Conservation (phyloP, 176 grass and related monocot species). For the Ananas comosus region DNA sequence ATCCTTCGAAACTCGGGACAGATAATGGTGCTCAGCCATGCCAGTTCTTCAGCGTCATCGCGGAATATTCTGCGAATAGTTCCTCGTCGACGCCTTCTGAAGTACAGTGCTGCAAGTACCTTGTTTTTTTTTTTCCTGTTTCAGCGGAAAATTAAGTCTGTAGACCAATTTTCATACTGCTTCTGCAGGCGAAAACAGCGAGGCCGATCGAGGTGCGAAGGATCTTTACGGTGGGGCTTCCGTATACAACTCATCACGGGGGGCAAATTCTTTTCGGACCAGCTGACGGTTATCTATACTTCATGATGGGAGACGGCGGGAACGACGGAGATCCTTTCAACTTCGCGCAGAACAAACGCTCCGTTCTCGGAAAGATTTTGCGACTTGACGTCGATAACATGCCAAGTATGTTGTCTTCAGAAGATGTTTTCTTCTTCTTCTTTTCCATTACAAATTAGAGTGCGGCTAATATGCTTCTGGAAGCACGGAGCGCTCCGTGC, state of each 20-base stretch:
- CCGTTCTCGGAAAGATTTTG: constrained; percentile 84
- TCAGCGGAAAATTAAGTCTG: no score
- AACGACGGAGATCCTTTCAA: constrained; percentile 78
- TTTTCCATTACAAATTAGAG: not conserved
- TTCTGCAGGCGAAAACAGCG: constrained; percentile 41
- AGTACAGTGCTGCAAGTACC: constrained; percentile 11
- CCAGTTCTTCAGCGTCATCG: constrained; percentile 60
- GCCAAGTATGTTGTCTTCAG: constrained; percentile 35
- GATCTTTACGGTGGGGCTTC: constrained; percentile 80
- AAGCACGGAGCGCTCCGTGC: no score
- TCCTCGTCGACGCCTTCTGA: constrained; percentile 41
- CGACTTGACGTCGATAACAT: constrained; percentile 48
- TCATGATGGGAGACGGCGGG: constrained; percentile 93
- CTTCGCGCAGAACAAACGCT: constrained; percentile 83
- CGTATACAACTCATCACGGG: constrained; percentile 53
- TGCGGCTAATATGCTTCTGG: no score
- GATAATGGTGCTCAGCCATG: constrained; percentile 57
- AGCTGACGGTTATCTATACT: constrained; percentile 68
- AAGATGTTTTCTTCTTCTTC: not conserved
- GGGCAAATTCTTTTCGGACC: constrained; percentile 89
- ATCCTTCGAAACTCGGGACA: constrained; percentile 45
- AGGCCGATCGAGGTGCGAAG: constrained; percentile 64
- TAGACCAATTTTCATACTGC: no score
- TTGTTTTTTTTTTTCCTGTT: no score
- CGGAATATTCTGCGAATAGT: constrained; percentile 69